Conservation (phyloP, 164 flowering plant genomes). For the Vitis labrusca region DNA sequence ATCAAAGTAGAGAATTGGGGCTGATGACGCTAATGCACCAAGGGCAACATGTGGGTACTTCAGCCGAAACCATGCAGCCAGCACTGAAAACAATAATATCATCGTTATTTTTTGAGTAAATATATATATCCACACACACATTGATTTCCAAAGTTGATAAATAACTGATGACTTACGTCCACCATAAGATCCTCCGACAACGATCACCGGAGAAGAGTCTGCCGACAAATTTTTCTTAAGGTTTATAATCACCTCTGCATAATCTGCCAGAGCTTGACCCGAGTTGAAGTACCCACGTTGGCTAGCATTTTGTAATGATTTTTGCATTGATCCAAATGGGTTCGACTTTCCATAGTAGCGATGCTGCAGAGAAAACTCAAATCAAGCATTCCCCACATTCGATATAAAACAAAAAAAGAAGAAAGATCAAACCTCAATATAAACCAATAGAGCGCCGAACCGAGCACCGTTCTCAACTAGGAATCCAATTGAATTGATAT, state of each 20-base stretch:
- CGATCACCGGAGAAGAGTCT: not conserved
- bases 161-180: not conserved
- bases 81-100: constrained; percentile 36
- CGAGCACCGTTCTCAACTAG: not conserved
- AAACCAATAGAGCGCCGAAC: not conserved
- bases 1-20: constrained; percentile 70
- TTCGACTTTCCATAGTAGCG: too few species aligned
- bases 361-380: too few species aligned
- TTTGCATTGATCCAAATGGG: too few species aligned
- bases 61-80: constrained; percentile 72
- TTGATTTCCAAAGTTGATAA: too few species aligned
- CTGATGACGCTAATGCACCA: constrained; percentile 77
- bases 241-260: not conserved
- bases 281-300: constrained; percentile 3
- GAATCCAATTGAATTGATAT: too few species aligned
- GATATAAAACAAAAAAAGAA: too few species aligned
- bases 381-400: too few species aligned
- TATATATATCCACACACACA: too few species aligned
- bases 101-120: too few species aligned
- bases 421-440: not conserved
- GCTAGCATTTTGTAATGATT: not conserved
- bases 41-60: constrained; percentile 62
- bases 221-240: not conserved
- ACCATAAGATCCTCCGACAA: constrained; percentile 11
- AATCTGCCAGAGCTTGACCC: constrained; percentile 10